A percentile compares a stretch with the other conserved stretches of the same genome.
These are phyloP conservation scores for Penicillium subrubescens DNA, from an alignment of 495 filamentous ascomycete species.

Conservation along the genomic window DNA sequence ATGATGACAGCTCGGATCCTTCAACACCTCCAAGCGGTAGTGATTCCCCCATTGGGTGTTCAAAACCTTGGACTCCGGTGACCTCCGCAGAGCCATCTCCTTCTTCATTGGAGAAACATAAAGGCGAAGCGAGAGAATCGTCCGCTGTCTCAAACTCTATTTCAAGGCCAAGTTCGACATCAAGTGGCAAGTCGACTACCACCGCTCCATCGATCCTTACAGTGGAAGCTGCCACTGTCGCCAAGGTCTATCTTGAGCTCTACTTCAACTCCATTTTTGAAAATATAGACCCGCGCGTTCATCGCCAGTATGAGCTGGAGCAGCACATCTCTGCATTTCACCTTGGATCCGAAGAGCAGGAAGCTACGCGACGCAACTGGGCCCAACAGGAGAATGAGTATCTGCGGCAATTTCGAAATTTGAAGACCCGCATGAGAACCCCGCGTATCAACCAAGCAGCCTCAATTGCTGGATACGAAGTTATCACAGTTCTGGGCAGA, in stretches of 20 bases:
- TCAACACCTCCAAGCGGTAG: constrained; percentile 41
- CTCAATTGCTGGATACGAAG: constrained; percentile 69
- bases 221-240: constrained; percentile 73
- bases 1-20: constrained; percentile 44
- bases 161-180: constrained; percentile 12
- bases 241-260: constrained; percentile 86
- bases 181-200: constrained; percentile 20
- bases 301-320: constrained; percentile 71
- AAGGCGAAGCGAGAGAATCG: constrained; percentile 9
- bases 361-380: constrained; percentile 59
- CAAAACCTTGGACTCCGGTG: constrained; percentile 39
- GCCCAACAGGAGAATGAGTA: constrained; percentile 68
- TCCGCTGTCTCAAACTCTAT: constrained; percentile 8
- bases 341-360: constrained; percentile 57
- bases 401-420: constrained; percentile 69
- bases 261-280: constrained; percentile 70
- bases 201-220: constrained; percentile 66
- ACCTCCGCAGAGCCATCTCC: constrained; percentile 38
- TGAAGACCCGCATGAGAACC: constrained; percentile 63
- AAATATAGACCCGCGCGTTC: constrained; percentile 57
- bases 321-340: constrained; percentile 53
- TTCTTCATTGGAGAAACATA: constrained; percentile 20
- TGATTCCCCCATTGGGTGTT: constrained; percentile 34
- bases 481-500: constrained; percentile 84
- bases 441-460: constrained; percentile 40